Conservation (phyloP, 2,329 filamentous ascomycete genomes). For the Aspergillus tamarii region DNA sequence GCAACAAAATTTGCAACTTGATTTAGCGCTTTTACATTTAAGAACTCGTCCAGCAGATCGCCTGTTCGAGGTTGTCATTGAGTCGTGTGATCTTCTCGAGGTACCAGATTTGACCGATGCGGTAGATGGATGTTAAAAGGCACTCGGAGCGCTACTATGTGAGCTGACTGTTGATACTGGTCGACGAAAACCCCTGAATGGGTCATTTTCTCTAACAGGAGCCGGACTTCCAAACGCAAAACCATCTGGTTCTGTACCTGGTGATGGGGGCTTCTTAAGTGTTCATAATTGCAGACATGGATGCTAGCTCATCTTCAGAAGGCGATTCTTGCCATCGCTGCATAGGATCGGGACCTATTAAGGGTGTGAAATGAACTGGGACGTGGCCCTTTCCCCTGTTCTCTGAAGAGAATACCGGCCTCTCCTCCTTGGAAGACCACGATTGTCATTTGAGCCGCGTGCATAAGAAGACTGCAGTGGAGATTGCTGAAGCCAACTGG, state of each 20-base stretch:
- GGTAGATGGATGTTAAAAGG: not conserved
- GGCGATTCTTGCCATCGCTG: conserved; percentile 5
- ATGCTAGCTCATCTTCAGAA: conserved; percentile 2
- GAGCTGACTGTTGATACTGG: not conserved
- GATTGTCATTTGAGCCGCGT: not conserved
- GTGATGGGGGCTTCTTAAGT: not conserved
- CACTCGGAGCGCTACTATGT: not conserved
- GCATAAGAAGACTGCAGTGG: not conserved
- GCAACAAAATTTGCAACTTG: conserved; percentile 21
- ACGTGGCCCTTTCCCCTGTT: not conserved
- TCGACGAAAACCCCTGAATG: not conserved
- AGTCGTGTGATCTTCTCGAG: not conserved
- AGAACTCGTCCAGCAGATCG: not conserved
- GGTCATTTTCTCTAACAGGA: not conserved
- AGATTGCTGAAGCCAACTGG: not conserved
- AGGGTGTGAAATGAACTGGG: not conserved
- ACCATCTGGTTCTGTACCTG: not conserved
- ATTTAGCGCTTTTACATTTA: not conserved
- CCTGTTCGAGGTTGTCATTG: not conserved
- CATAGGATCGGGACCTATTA: not conserved
- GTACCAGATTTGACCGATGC: not conserved
- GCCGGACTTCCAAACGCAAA: not conserved
- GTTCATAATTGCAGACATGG: conserved; percentile 3
- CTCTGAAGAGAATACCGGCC: not conserved
- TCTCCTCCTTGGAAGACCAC: not conserved